phyloP scores from a whole-genome alignment of 1,284 basidiomycete species.

The Schizophyllum amplum region DNA sequence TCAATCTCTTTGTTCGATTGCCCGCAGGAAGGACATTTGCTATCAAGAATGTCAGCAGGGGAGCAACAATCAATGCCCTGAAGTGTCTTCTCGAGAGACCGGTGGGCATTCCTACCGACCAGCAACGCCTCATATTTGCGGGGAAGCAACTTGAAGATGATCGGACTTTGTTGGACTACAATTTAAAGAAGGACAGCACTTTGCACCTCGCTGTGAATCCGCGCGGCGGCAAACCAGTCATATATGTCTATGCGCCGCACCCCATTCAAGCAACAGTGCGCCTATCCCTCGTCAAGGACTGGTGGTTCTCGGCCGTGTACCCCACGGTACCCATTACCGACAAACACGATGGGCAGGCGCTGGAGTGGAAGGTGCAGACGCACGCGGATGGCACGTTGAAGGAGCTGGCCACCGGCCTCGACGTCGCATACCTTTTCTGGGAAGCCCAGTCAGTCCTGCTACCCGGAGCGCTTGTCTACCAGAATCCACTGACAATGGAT shows the following conservation, averaged over 20 bases:
- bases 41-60: too few relatives aligned
- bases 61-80: neutral
- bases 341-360: neutral
- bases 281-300: constrained; percentile 14
- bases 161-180: neutral
- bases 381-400: constrained; percentile 18
- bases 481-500: neutral
- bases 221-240: constrained; percentile 16
- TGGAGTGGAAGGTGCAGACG: constrained; percentile 22
- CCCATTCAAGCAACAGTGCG: constrained; percentile 8
- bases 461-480: neutral
- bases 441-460: constrained; percentile 21
- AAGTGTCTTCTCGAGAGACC: neutral
- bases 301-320: constrained; percentile 23
- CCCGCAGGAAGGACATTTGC: too few relatives aligned
- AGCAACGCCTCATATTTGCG: neutral
- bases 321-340: constrained; percentile 20
- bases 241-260: constrained; percentile 16
- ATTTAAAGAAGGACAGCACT: neutral
- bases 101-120: neutral
- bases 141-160: neutral
- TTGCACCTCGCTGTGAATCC: neutral
- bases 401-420: constrained; percentile 18
- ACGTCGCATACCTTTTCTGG: constrained; percentile 27
- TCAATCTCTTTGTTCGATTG: too few relatives aligned